These are phyloP conservation scores for Metschnikowia borealis DNA, from an alignment of 805 yeast genomes.

Conservation along the genomic window DNA sequence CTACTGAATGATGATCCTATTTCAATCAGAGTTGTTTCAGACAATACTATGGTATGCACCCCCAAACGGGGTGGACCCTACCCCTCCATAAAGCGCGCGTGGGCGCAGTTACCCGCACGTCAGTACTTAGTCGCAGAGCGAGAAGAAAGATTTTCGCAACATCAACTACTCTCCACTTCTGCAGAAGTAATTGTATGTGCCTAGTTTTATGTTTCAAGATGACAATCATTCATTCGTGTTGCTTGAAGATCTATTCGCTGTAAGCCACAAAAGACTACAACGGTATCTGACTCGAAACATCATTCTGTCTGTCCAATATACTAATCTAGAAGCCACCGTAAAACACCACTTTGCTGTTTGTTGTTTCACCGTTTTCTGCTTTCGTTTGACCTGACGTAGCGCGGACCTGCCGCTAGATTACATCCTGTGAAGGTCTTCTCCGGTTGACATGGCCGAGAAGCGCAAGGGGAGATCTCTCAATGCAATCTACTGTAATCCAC, in stretches of 20 bases:
- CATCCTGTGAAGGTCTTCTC: slow-evolving; percentile 4
- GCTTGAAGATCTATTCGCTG: slow-evolving; percentile 41
- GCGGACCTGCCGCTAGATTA: not conserved
- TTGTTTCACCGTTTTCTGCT: too few species aligned
- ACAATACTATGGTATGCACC: too few species aligned
- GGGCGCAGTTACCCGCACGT: slow-evolving; percentile 15
- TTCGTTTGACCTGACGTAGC: too few species aligned
- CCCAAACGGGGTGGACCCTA: not conserved
- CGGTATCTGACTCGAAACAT: slow-evolving; percentile 74
- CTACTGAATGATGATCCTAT: not conserved
- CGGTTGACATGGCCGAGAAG: slow-evolving; percentile 25
- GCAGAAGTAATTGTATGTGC: slow-evolving; percentile 12
- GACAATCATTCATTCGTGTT: slow-evolving; percentile 23
- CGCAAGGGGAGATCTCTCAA: slow-evolving; percentile 29
- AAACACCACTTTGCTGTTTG: not conserved
- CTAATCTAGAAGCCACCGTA: slow-evolving; percentile 1
- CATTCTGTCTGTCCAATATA: not conserved
- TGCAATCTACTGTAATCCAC: slow-evolving; percentile 42
- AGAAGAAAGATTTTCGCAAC: not conserved
- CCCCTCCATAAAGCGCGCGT: not conserved
- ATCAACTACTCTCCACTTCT: not conserved
- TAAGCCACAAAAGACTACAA: slow-evolving; percentile 86
- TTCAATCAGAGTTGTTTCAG: too few species aligned
- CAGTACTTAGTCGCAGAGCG: not conserved
- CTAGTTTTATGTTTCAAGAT: slow-evolving; percentile 14